These are phyloP conservation scores for Pseudogymnoascus sp. DNA, from an alignment of 2,329 filamentous ascomycete species.

Conservation along the genomic window DNA sequence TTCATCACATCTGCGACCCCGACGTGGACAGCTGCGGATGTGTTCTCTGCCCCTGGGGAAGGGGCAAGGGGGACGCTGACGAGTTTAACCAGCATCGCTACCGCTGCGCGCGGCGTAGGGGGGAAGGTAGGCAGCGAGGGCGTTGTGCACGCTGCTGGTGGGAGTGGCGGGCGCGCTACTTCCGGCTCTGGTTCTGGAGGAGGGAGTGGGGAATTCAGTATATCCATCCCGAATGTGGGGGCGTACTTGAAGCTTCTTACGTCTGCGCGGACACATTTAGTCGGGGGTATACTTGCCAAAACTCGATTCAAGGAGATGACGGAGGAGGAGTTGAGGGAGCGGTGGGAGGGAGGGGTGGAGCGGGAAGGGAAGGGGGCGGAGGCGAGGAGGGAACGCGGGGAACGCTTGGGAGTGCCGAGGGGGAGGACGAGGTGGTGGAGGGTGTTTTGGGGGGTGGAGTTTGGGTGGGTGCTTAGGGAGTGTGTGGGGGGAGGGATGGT, in stretches of 20 bases:
- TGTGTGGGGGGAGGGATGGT: conserved; percentile 63
- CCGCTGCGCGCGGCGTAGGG: conserved; percentile 60
- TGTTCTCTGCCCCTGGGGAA: conserved; percentile 36
- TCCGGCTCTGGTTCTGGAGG: not conserved
- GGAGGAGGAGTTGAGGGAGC: conserved; percentile 53
- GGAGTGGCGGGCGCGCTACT: conserved; percentile 33
- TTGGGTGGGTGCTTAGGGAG: conserved; percentile 65
- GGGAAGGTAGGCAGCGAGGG: conserved; percentile 63
- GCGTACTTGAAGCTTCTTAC: conserved; percentile 59
- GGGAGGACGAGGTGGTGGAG: conserved; percentile 64
- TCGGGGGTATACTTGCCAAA: conserved; percentile 50
- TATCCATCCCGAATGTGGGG: conserved; percentile 62
- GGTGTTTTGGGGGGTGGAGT: conserved; percentile 60
- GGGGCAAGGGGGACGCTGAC: conserved; percentile 43
- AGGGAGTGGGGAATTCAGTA: conserved; percentile 35
- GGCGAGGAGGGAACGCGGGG: conserved; percentile 50
- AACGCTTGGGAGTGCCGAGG: conserved; percentile 49
- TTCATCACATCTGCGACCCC: conserved; percentile 52
- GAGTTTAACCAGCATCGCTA: conserved; percentile 55
- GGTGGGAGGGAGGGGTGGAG: conserved; percentile 62
- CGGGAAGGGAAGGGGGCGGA: conserved; percentile 37
- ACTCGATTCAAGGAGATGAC: conserved; percentile 57
- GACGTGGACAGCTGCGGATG: conserved; percentile 31
- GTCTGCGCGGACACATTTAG: conserved; percentile 54
- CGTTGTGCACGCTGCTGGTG: conserved; percentile 57